A percentile compares a stretch with the other conserved stretches of the same genome.
These are phyloP conservation scores for Saccharomyces eubayanus DNA, from an alignment of 805 yeast genomes.

Conservation along the genomic window DNA sequence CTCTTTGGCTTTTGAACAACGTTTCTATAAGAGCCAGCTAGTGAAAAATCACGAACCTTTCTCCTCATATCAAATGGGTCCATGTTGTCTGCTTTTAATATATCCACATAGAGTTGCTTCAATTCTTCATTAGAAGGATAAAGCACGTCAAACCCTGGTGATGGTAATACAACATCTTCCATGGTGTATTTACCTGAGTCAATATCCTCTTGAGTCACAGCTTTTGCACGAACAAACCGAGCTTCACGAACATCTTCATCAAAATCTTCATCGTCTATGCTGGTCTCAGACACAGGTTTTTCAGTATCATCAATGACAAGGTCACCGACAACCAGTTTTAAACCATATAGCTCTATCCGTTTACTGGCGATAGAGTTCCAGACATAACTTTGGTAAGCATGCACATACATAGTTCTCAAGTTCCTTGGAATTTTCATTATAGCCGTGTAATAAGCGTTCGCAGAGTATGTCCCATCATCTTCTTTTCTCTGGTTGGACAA, in stretches of 20 bases:
- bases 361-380: slow-evolving; percentile 86
- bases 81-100: slow-evolving; percentile 74
- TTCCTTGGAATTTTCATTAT: slow-evolving; percentile 87
- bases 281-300: slow-evolving; percentile 7
- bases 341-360: slow-evolving; percentile 64
- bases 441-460: slow-evolving; percentile 62
- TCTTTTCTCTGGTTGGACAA: slow-evolving; percentile 45
- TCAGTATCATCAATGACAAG: slow-evolving; percentile 42
- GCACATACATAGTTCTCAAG: slow-evolving; percentile 88
- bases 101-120: slow-evolving; percentile 51
- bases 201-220: slow-evolving; percentile 68
- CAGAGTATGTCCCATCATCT: slow-evolving; percentile 39
- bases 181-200: slow-evolving; percentile 51
- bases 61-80: slow-evolving; percentile 83
- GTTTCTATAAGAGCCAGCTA: slow-evolving; percentile 82
- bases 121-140: slow-evolving; percentile 68
- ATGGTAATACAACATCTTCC: slow-evolving; percentile 84
- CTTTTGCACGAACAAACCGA: slow-evolving; percentile 56
- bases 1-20: slow-evolving; percentile 58
- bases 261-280: slow-evolving; percentile 37
- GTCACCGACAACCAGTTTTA: slow-evolving; percentile 70
- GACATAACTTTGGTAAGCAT: slow-evolving; percentile 91
- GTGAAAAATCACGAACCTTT: slow-evolving; percentile 77
- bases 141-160: slow-evolving; percentile 88
- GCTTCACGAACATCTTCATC: slow-evolving; percentile 63